Conservation (phyloP, 345 rosid species). For the Noccaea caerulescens region DNA sequence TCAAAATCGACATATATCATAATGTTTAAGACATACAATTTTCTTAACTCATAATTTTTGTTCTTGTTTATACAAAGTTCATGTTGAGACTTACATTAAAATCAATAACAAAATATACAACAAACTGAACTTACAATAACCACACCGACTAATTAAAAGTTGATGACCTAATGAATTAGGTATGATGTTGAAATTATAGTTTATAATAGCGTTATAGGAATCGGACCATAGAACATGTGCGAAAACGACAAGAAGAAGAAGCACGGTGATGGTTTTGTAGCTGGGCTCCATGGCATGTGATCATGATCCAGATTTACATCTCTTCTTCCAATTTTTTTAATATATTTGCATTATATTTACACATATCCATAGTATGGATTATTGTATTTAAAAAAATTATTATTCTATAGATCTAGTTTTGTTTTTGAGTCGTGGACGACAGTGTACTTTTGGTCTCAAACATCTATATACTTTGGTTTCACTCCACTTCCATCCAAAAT, state of each 20-base stretch:
- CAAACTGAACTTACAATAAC: background rate
- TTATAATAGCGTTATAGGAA: slow-evolving; percentile 4
- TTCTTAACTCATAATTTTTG: too few relatives aligned
- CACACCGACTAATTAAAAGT: slow-evolving; percentile 25
- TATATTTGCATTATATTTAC: slow-evolving; percentile 1
- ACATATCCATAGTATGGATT: background rate
- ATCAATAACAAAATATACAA: background rate
- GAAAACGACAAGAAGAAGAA: slow-evolving; percentile 26
- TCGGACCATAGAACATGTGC: slow-evolving; percentile 38
- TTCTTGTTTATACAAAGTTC: background rate
- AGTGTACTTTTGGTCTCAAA: slow-evolving; percentile 26
- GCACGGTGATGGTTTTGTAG: background rate
- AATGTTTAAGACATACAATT: too few relatives aligned
- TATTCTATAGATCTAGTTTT: background rate
- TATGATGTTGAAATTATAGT: slow-evolving; percentile 23
- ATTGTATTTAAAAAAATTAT: too few relatives aligned
- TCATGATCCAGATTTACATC: slow-evolving; percentile 33
- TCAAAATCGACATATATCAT: too few relatives aligned
- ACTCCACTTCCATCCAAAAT: slow-evolving; percentile 34
- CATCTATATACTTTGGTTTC: slow-evolving; percentile 30
- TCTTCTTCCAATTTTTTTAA: slow-evolving; percentile 5
- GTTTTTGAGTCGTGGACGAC: slow-evolving; percentile 21
- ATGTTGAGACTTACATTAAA: background rate
- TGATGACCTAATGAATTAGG: slow-evolving; percentile 23
- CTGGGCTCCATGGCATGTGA: slow-evolving; percentile 43